Evolutionary conservation across 176 grass and related monocot species (phyloP).

Genomic region (Eleusine coracana): DNA sequence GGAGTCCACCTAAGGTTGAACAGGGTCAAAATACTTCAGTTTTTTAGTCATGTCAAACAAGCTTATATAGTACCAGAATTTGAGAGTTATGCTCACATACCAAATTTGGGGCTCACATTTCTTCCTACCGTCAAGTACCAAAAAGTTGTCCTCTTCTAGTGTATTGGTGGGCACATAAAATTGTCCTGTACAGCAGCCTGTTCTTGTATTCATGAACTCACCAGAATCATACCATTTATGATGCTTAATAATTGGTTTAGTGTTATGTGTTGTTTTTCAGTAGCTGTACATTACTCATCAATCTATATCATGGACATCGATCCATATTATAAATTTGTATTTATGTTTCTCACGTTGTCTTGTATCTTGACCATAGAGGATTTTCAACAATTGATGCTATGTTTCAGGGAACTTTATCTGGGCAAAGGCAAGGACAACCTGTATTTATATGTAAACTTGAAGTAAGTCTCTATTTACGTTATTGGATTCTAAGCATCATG

Average conservation of each 20-base stretch:
- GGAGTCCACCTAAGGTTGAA: background rate
- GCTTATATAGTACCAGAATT: background rate
- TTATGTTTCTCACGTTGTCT: constrained; percentile 33
- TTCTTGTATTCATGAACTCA: constrained; percentile 6
- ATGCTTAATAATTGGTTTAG: constrained; percentile 18
- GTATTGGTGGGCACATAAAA: background rate
- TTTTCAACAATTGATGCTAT: constrained; percentile 33
- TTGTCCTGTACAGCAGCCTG: background rate
- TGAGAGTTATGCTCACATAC: background rate
- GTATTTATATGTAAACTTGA: constrained; percentile 99
- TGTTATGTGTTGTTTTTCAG: background rate
- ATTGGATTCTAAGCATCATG: background rate
- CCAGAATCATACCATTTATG: background rate
- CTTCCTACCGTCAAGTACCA: background rate
- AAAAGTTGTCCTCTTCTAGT: background rate
- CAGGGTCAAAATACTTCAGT: background rate
- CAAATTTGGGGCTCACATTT: background rate
- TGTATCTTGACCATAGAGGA: background rate
- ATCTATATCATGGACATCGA: background rate
- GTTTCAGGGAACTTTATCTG: constrained; percentile 92
- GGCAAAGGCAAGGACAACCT: constrained; percentile 90
- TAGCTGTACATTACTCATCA: background rate
- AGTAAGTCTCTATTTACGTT: constrained; percentile 66
- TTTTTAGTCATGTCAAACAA: background rate
- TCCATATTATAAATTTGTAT: background rate